Percentiles rank a stretch among this genome's conserved stretches.
These are phyloP conservation scores for Stentor coeruleus DNA, from an alignment of 73 alveolate genomes.

Conservation along the genomic window DNA sequence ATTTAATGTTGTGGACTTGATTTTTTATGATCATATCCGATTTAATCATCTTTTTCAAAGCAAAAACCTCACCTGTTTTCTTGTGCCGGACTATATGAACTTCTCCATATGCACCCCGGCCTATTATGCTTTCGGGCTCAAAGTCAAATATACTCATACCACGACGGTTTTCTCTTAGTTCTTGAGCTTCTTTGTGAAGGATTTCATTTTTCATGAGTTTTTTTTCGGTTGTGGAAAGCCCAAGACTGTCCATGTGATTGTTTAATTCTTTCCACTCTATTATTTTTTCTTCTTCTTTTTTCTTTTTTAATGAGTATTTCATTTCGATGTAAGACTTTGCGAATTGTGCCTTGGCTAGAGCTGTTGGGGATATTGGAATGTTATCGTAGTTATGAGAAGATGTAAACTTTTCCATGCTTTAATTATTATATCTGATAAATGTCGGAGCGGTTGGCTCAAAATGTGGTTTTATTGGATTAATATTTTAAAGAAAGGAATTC, in stretches of 20 bases:
- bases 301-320: too few species aligned
- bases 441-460: too few species aligned
- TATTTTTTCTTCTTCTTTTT: too few species aligned
- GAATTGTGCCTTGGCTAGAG: too few species aligned
- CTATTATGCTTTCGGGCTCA: constrained; percentile 62
- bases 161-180: not conserved
- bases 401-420: too few species aligned
- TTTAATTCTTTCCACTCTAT: constrained; percentile 50
- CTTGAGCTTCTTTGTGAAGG: constrained; percentile 49
- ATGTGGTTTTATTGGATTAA: too few species aligned
- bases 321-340: too few species aligned
- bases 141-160: constrained; percentile 33
- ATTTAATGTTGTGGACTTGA: constrained; percentile 46
- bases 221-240: constrained; percentile 41
- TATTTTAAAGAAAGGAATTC: too few species aligned
- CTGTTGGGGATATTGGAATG: too few species aligned
- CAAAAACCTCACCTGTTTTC: constrained; percentile 39
- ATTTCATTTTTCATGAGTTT: constrained; percentile 52
- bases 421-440: too few species aligned
- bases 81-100: constrained; percentile 57
- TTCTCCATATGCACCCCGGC: constrained; percentile 87
- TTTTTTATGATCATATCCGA: constrained; percentile 64
- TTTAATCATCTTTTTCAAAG: constrained; percentile 60
- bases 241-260: constrained; percentile 45
- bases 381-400: too few species aligned